Conservation (phyloP, 2,329 filamentous ascomycete genomes). For the Diaporthe amygdali region DNA sequence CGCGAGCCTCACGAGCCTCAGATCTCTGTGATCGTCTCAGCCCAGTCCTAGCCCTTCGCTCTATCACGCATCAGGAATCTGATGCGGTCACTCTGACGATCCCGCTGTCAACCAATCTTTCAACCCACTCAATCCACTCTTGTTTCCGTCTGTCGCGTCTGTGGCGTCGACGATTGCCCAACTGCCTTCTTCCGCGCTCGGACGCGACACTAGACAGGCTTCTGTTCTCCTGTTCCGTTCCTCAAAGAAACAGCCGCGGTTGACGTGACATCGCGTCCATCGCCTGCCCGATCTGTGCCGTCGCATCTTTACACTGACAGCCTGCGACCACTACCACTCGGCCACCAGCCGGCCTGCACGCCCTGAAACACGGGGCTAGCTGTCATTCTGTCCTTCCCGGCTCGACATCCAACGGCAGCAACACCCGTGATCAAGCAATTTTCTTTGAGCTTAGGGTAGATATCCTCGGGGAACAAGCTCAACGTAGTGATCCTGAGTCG, state of each 20-base stretch:
- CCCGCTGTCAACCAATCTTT: background rate
- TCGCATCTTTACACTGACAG: background rate
- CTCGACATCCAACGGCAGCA: background rate
- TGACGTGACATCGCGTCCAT: constrained; percentile 8
- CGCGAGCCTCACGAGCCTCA: background rate
- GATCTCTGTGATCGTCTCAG: background rate
- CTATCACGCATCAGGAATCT: background rate
- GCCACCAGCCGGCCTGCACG: background rate
- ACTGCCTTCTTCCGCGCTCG: background rate
- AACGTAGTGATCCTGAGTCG: background rate
- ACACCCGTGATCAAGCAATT: background rate
- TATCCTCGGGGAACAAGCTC: background rate
- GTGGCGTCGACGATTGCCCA: background rate
- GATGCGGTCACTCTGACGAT: background rate
- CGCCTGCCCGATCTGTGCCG: background rate
- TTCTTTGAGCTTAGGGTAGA: background rate
- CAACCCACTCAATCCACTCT: too few relatives aligned
- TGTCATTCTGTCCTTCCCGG: background rate
- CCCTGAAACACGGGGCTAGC: background rate
- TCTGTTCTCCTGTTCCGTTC: background rate
- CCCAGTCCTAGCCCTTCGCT: background rate
- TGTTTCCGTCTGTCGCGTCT: background rate
- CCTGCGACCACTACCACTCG: background rate
- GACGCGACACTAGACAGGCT: background rate
- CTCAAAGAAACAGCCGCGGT: background rate